Base-by-base conservation (phyloP, 352 stramenopile species). In the Phytopythium vexans region DNA sequence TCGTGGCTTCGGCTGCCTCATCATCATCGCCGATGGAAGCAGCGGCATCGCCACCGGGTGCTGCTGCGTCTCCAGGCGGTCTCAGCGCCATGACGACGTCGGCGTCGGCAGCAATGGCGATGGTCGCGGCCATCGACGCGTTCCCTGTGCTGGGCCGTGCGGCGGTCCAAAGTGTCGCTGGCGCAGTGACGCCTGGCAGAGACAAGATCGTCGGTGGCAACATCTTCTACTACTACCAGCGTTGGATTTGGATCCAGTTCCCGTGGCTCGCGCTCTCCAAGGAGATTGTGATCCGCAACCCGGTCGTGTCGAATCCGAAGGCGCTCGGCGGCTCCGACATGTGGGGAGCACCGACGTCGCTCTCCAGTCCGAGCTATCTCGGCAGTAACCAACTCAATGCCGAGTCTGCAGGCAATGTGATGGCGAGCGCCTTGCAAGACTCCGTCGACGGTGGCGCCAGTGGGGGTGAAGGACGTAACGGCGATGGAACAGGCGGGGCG, bases 221-320 rank as follows among this genome's bases (percentile, higher is more conserved):
- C 54, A 73, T 78, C 48, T 90, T 95, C 45, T 97, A 91, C 64
- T 94, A 87, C 56, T 97, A 96, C 57, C 79, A 95, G 56, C 82
- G 91, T 36, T 97, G 91, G 91, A 78, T 97, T 21, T 97, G 91
- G 91, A 94, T 97, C 50, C 82, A 96, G 49, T 97, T 94, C 60
- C 87, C 89, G n/a, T 97, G 91, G 91, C 76, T 97, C 9, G 87
- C 87, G 12, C 72, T 97, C 15, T 61, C 77, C 7, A 71, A 76
- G 41, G 78, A 93, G 14, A 87, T 93, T 44, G 50, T 77, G 36
- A 52, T 86, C 10, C 61, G 71, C 27, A 77, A 90, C 5, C 65
- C 70, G 12, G 46, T 74, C 6, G 59, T 87, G 14, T 54, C 49
- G 21, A 74, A 70, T 38, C 57, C 65, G 8, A 73, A 70, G 44